phyloP scores from a whole-genome alignment of 805 yeast genomes.

The Saccharomycopsis sp. region DNA sequence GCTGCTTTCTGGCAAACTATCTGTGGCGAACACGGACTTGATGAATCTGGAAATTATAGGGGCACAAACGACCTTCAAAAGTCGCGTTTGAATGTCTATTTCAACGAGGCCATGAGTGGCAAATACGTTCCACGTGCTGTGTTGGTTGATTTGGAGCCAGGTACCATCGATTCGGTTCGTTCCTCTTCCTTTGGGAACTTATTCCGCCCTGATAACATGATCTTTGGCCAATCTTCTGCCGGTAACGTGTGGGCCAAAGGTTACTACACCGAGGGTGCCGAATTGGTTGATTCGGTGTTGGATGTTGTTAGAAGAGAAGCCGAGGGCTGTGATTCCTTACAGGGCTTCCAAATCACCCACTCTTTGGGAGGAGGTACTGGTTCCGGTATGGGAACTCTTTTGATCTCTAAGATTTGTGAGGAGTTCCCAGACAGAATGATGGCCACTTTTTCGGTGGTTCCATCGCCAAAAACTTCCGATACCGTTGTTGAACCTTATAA shows the following conservation, averaged over 20 bases:
- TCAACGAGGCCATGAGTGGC: slow-evolving; percentile 78
- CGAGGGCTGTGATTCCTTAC: slow-evolving; percentile 85
- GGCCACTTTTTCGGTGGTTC: slow-evolving; percentile 91
- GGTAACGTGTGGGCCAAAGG: slow-evolving; percentile 98
- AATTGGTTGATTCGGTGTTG: slow-evolving; percentile 81
- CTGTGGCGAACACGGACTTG: slow-evolving; percentile 83
- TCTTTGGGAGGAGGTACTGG: slow-evolving; percentile 92
- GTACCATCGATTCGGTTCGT: slow-evolving; percentile 81
- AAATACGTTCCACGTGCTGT: slow-evolving; percentile 94
- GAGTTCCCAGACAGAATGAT: slow-evolving; percentile 94
- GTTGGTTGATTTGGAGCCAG: slow-evolving; percentile 89
- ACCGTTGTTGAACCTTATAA: slow-evolving; percentile 95
- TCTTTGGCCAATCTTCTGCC: slow-evolving; percentile 86
- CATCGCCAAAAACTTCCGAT: slow-evolving; percentile 85
- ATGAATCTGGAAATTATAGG: slow-evolving; percentile 65
- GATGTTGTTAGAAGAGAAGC: slow-evolving; percentile 92
- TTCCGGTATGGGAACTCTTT: slow-evolving; percentile 90
- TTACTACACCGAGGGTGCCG: slow-evolving; percentile 95
- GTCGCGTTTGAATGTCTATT: slow-evolving; percentile 69
- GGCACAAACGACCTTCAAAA: slow-evolving; percentile 49
- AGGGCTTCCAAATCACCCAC: slow-evolving; percentile 88
- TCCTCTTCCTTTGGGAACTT: slow-evolving; percentile 75
- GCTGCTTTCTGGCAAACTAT: slow-evolving; percentile 93
- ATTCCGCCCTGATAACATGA: slow-evolving; percentile 88
- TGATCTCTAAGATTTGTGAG: slow-evolving; percentile 80